These are phyloP conservation scores for Dactylellina drechsleri DNA, from an alignment of 2,329 filamentous ascomycete genomes.

Conservation along the genomic window DNA sequence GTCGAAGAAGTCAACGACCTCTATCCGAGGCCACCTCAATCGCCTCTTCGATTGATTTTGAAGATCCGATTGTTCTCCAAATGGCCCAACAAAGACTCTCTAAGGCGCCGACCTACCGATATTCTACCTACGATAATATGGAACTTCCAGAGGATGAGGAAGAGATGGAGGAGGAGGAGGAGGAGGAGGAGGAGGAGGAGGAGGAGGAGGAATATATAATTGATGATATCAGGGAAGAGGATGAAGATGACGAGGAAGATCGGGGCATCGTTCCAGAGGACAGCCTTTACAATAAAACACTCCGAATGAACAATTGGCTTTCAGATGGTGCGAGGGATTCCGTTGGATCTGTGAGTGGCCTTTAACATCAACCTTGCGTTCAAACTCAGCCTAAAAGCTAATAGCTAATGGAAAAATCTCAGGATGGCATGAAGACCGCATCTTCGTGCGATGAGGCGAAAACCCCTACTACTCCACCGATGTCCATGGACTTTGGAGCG, in stretches of 20 bases:
- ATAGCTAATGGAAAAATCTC: conserved; percentile 53
- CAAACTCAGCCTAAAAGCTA: background rate
- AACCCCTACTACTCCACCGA: conserved; percentile 73
- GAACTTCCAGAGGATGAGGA: conserved; percentile 49
- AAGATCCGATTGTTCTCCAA: conserved; percentile 50
- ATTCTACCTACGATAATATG: conserved; percentile 53
- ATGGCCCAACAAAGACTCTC: conserved; percentile 38
- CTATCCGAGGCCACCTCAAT: conserved; percentile 58
- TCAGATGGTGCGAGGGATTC: conserved; percentile 58
- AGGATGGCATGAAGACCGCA: conserved; percentile 81
- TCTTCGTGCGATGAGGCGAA: conserved; percentile 86
- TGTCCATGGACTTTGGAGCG: conserved; percentile 61
- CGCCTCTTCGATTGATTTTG: conserved; percentile 57
- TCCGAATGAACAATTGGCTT: conserved; percentile 58
- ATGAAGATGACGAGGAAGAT: conserved; percentile 53
- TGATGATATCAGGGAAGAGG: conserved; percentile 53
- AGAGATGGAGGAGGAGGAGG: conserved; percentile 47
- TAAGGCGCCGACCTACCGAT: conserved; percentile 50
- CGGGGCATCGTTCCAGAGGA: conserved; percentile 56
- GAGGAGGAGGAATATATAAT: conserved; percentile 54
- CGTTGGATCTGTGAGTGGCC: conserved; percentile 56
- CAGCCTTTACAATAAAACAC: conserved; percentile 57
- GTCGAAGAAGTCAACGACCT: conserved; percentile 48
- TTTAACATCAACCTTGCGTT: conserved; percentile 16
- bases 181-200: conserved; percentile 52